Base-by-base conservation (phyloP, 176 grass and related monocot species). In the Aegilops sharonensis region DNA sequence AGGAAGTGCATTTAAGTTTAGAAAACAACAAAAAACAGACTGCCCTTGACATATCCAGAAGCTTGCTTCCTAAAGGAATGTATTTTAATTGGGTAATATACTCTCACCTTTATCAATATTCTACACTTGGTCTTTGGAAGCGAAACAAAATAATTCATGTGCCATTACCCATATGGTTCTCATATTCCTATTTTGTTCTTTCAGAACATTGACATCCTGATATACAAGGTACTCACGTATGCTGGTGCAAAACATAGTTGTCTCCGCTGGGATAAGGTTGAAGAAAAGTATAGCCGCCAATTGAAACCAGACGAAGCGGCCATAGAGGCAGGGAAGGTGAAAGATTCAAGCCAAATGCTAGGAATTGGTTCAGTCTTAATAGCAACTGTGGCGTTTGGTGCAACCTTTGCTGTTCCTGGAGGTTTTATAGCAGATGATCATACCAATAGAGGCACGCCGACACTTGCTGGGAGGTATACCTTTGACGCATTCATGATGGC, bases 201-300 rank as follows among this genome's bases (percentile, higher is more conserved):
- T 13, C 24, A 64, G 62, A 64, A 64, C 34, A 35, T 0, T 35
- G 34, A 35, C 34, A 1, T 0, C 4, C 0, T 35, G 15, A 21
- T 59, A 21, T 1, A 8, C 7, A 3, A 0, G 6, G 6, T 18
- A 59, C 56, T 35, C 34, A 5, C 1, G 0, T 35, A 5, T 4
- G 34, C 5, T 35, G 34, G 34, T 0, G 34, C 34, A 5, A 35
- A 35, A 21, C 5, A 3, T 2, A 21, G 0, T 59, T 18, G 56
- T 8, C 12, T 29, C 15, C 27, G 63, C 63, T 0, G 0, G 0
- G 63, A 65, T 65, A 11, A 65, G 25, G 3, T 11, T 65, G 25
- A 14, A 14, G 63, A 65, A 1, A 31, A 30, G 11, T 15, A 31
- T 11, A 31, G 4, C 1, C 0, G 0, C 5, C 0, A 1, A 0